phyloP scores from a whole-genome alignment of 352 stramenopile species.

The Phytopythium boreale region DNA sequence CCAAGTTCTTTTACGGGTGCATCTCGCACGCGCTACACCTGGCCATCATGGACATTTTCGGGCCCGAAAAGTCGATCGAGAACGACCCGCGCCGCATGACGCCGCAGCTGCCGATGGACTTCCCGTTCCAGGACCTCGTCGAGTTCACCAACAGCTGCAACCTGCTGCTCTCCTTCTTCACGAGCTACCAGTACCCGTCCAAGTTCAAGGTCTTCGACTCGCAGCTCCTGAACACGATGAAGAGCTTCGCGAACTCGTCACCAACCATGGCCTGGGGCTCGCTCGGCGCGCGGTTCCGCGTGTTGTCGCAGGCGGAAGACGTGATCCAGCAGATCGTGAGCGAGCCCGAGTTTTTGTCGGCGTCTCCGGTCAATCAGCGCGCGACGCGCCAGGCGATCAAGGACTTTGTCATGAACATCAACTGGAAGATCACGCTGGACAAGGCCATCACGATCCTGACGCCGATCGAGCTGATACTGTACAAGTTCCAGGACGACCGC shows the following conservation, averaged over 20 bases:
- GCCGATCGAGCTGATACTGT: slow-evolving; percentile 74
- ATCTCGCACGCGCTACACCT: slow-evolving; percentile 79
- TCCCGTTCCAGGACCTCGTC: slow-evolving; percentile 77
- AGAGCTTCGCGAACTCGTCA: slow-evolving; percentile 62
- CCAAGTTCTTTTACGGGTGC: slow-evolving; percentile 87
- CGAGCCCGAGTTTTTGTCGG: slow-evolving; percentile 54
- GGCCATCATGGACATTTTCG: slow-evolving; percentile 83
- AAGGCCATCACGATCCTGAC: slow-evolving; percentile 78
- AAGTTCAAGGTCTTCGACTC: slow-evolving; percentile 79
- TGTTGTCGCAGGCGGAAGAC: slow-evolving; percentile 65
- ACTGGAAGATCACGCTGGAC: slow-evolving; percentile 80
- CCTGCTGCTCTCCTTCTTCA: slow-evolving; percentile 76
- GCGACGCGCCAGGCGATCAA: slow-evolving; percentile 60
- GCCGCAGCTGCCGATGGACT: slow-evolving; percentile 67
- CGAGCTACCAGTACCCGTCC: slow-evolving; percentile 69
- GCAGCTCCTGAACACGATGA: slow-evolving; percentile 73
- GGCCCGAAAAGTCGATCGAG: slow-evolving; percentile 61
- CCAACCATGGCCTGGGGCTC: slow-evolving; percentile 67
- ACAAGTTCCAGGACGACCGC: slow-evolving; percentile 85
- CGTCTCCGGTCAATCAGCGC: slow-evolving; percentile 46
- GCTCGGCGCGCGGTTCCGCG: slow-evolving; percentile 61
- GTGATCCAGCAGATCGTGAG: slow-evolving; percentile 73
- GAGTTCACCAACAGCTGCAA: slow-evolving; percentile 76
- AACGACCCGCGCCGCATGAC: slow-evolving; percentile 65
- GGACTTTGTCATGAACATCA: slow-evolving; percentile 63